These are phyloP conservation scores for Glaciozyma antarctica DNA, from an alignment of 768 basidiomycete species.

Conservation along the genomic window DNA sequence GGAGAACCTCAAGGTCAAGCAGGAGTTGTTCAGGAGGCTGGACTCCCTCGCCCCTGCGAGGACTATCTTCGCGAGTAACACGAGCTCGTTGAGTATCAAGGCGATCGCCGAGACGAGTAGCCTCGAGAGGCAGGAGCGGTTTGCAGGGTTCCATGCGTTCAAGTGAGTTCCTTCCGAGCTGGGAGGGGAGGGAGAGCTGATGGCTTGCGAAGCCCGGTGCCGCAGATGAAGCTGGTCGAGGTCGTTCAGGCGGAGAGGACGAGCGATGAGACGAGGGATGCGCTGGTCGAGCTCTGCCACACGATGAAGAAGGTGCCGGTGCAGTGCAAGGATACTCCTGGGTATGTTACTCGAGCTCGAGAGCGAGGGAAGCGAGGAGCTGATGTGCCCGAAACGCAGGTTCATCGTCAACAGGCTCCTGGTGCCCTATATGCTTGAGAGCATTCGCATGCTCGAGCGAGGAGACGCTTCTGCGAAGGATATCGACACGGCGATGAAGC, in stretches of 20 bases:
- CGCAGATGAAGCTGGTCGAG: slow-evolving; percentile 37
- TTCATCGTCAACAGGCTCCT: slow-evolving; percentile 45
- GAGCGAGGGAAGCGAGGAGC: not conserved
- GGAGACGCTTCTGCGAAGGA: slow-evolving; percentile 43
- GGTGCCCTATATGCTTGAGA: slow-evolving; percentile 45
- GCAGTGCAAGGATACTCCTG: slow-evolving; percentile 44
- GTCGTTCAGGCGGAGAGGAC: slow-evolving; percentile 42
- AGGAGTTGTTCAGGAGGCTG: slow-evolving; percentile 41
- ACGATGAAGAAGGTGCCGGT: slow-evolving; percentile 43
- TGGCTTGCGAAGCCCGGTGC: not conserved
- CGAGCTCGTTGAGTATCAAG: slow-evolving; percentile 40
- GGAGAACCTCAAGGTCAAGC: slow-evolving; percentile 43
- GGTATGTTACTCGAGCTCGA: slow-evolving; percentile 20
- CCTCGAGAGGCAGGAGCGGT: slow-evolving; percentile 37
- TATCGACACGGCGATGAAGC: slow-evolving; percentile 45
- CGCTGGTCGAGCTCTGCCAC: slow-evolving; percentile 39
- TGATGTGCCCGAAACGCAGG: slow-evolving; percentile 7
- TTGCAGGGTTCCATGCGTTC: slow-evolving; percentile 43
- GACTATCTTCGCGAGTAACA: slow-evolving; percentile 44
- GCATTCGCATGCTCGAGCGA: slow-evolving; percentile 44
- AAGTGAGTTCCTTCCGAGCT: slow-evolving; percentile 42
- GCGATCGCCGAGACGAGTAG: slow-evolving; percentile 40
- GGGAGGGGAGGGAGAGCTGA: slow-evolving; percentile 21
- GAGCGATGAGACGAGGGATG: slow-evolving; percentile 37
- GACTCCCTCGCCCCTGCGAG: slow-evolving; percentile 38